Evolutionary conservation across 257 asterid genomes (phyloP), one percentile per base, ranked within the genome.

Genomic region (Rehmannia glutinosa): DNA sequence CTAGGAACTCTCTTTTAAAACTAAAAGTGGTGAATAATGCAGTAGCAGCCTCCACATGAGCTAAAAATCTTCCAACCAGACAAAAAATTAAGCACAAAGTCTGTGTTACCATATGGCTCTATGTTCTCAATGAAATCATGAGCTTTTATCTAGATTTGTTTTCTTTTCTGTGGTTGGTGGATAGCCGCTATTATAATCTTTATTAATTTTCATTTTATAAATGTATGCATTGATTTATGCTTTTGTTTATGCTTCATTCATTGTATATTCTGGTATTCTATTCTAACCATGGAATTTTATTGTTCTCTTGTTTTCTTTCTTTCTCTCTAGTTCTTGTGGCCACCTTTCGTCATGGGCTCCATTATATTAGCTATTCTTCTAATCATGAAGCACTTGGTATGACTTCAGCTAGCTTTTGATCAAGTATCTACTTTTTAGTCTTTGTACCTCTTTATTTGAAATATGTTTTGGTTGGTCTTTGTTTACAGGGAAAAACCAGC

Each of bases 261-360:
- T 46, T 47, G 9, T 62, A 6, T 52, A 24, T 15, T 45, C 60
- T 69, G 51, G 45, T 46, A 62, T 46, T 67, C 59, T 61, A n/a
- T 70, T 75, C 76, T 78, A 60, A 69, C 67, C 28, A 43, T 35
- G 25, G 47, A 54, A 52, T 43, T 15, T 72, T 16, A 58, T 30
- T 49, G 3, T 21, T 64, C 36, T 52, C 35, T 52, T 74, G 57
- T 56, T 63, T 57, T 70, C 55, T 59, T 28, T 42, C 45, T 45
- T 57, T 19, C 62, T 74, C 65, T 78, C 72, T 52, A 94, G 99
- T 94, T 94, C 81, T 70, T 53, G 53, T 94, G 97, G 99, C 97
- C 78, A 65, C 97, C 99, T 73, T 91, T 94, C 23, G 56, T 85
- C 71, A 85, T 94, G 99, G 99, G 99, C 72, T 88, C 93, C 42